A percentile compares a stretch with the other conserved stretches of the same genome.
These are phyloP conservation scores for Leucocoprinus birnbaumii DNA, from an alignment of 768 basidiomycete genomes.

Conservation along the genomic window DNA sequence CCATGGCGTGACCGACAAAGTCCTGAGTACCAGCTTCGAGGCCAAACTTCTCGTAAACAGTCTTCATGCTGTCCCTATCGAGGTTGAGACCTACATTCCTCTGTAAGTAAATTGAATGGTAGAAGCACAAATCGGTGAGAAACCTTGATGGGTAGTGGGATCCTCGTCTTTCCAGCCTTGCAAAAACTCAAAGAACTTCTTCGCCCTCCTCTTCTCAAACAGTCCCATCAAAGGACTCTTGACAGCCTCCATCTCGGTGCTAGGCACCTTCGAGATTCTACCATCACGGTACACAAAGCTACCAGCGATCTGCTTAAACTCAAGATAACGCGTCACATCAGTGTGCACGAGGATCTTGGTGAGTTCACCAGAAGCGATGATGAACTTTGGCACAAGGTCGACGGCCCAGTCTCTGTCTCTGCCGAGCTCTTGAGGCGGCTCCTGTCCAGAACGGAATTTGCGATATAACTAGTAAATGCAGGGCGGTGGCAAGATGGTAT, in stretches of 20 bases:
- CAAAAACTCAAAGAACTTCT: slow-evolving; percentile 97
- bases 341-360: slow-evolving; percentile 98
- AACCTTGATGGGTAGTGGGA: slow-evolving; percentile 95
- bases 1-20: slow-evolving; percentile 99
- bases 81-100: slow-evolving; percentile 73
- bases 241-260: slow-evolving; percentile 96
- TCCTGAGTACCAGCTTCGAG: slow-evolving; percentile 97
- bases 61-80: slow-evolving; percentile 89
- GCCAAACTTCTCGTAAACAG: slow-evolving; percentile 95
- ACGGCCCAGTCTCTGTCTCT: slow-evolving; percentile 98
- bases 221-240: slow-evolving; percentile 96
- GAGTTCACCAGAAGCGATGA: slow-evolving; percentile 96
- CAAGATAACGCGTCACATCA: slow-evolving; percentile 96
- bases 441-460: slow-evolving; percentile 82
- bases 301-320: slow-evolving; percentile 99
- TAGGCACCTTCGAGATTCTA: slow-evolving; percentile 95
- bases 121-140: background rate
- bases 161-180: slow-evolving; percentile 96
- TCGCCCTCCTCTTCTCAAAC: slow-evolving; percentile 96
- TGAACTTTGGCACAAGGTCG: slow-evolving; percentile 98
- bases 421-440: slow-evolving; percentile 81
- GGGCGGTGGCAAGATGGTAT: background rate
- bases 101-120: too few relatives aligned
- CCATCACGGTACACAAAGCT: slow-evolving; percentile 98
- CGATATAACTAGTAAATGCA: slow-evolving; percentile 75